phyloP scores from a whole-genome alignment of 2,329 filamentous ascomycete genomes.

The Fusarium devonianum region DNA sequence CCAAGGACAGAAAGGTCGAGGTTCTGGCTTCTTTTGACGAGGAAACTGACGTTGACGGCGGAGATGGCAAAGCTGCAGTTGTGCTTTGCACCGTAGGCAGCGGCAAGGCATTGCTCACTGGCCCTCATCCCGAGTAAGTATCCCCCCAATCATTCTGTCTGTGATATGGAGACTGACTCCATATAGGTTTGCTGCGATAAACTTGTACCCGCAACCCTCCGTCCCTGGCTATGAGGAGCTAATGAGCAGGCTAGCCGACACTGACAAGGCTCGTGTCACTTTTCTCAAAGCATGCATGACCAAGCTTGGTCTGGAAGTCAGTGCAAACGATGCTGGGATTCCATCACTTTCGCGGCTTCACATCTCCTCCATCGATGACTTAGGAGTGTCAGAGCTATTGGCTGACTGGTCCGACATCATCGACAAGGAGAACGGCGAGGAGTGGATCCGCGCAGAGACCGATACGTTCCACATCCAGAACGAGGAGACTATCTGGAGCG shows the following conservation, averaged over 20 bases:
- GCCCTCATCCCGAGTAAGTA: slow-evolving; percentile 86
- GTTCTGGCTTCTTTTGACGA: slow-evolving; percentile 83
- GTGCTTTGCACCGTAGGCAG: slow-evolving; percentile 85
- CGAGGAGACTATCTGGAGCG: slow-evolving; percentile 65
- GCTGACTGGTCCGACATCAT: slow-evolving; percentile 72
- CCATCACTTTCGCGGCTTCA: slow-evolving; percentile 85
- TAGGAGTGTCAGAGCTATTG: slow-evolving; percentile 73
- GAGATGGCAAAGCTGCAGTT: slow-evolving; percentile 76
- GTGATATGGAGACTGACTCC: not conserved
- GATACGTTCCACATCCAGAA: slow-evolving; percentile 84
- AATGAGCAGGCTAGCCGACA: slow-evolving; percentile 69
- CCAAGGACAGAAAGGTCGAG: slow-evolving; percentile 72
- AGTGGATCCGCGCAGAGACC: slow-evolving; percentile 79
- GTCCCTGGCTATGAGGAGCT: slow-evolving; percentile 74
- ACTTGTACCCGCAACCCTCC: slow-evolving; percentile 72
- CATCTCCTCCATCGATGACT: slow-evolving; percentile 73
- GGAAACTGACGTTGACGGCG: slow-evolving; percentile 77
- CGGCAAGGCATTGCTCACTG: slow-evolving; percentile 80
- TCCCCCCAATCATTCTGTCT: not conserved
- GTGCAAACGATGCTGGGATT: slow-evolving; percentile 70
- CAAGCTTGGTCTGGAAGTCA: slow-evolving; percentile 84
- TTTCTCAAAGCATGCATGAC: slow-evolving; percentile 82
- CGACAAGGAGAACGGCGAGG: slow-evolving; percentile 68
- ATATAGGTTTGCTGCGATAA: slow-evolving; percentile 79
- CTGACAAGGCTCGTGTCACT: slow-evolving; percentile 72